phyloP scores from a whole-genome alignment of 2,329 filamentous ascomycete species.

The Eurotiales sp. region DNA sequence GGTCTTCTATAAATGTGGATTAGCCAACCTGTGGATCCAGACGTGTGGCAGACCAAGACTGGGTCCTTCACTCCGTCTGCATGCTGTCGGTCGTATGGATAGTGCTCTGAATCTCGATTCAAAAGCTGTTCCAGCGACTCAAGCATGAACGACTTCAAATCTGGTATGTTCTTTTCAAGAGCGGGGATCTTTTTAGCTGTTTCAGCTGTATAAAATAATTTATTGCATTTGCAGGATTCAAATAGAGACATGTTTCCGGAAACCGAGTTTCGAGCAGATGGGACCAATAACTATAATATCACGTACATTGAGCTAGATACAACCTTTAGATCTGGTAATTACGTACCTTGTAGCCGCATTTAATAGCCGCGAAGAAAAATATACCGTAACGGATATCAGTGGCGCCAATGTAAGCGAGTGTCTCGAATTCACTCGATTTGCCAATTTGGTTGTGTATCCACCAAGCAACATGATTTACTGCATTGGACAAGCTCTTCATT shows the following conservation, averaged over 20 bases:
- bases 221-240: slow-evolving; percentile 17
- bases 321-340: slow-evolving; percentile 16
- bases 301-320: slow-evolving; percentile 20
- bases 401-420: slow-evolving; percentile 23
- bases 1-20: too few species aligned
- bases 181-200: slow-evolving; percentile 38
- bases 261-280: slow-evolving; percentile 22
- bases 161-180: slow-evolving; percentile 14
- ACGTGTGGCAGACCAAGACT: slow-evolving; percentile 32
- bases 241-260: slow-evolving; percentile 19
- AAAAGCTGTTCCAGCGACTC: slow-evolving; percentile 18
- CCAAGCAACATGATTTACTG: slow-evolving; percentile 20
- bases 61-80: slow-evolving; percentile 21
- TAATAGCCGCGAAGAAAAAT: slow-evolving; percentile 23
- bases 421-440: slow-evolving; percentile 11
- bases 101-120: slow-evolving; percentile 13
- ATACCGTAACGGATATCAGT: slow-evolving; percentile 24
- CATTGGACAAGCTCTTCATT: slow-evolving; percentile 19
- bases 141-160: slow-evolving; percentile 14
- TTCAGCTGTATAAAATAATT: slow-evolving; percentile 27
- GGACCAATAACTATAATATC: too few species aligned
- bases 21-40: slow-evolving; percentile 33
- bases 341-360: slow-evolving; percentile 24
- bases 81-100: slow-evolving; percentile 20
- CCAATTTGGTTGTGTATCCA: slow-evolving; percentile 26